Percentiles rank a stretch among this genome's conserved stretches.
Conservation (phyloP, 2,329 filamentous ascomycete genomes). For the Penicillium sp. region DNA sequence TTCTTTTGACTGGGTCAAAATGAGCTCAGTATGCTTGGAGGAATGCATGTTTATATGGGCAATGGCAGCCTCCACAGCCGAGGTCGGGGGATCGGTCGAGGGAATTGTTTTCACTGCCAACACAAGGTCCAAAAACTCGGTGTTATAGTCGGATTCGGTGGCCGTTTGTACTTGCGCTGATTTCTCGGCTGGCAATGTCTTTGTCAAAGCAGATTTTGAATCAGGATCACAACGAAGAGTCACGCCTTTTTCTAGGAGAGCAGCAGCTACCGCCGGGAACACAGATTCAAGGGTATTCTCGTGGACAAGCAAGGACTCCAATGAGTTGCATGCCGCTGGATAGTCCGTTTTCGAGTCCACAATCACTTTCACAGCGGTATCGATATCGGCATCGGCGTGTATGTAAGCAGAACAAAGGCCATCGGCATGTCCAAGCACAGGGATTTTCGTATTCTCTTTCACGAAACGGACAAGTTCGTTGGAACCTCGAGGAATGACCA, state of each 20-base stretch:
- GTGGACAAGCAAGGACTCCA: slow-evolving; percentile 90
- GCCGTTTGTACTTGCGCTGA: slow-evolving; percentile 62
- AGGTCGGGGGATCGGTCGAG: slow-evolving; percentile 20
- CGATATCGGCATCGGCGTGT: slow-evolving; percentile 70
- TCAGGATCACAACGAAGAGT: slow-evolving; percentile 73
- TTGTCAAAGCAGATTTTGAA: slow-evolving; percentile 64
- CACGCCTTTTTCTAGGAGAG: slow-evolving; percentile 74
- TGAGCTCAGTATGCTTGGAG: slow-evolving; percentile 90
- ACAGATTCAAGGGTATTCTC: slow-evolving; percentile 65
- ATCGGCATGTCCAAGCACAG: slow-evolving; percentile 93
- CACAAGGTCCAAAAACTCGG: slow-evolving; percentile 83
- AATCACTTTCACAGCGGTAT: slow-evolving; percentile 72
- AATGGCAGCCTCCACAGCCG: slow-evolving; percentile 67
- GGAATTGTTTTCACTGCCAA: slow-evolving; percentile 80
- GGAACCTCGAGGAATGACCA: slow-evolving; percentile 88
- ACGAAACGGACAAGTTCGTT: slow-evolving; percentile 89
- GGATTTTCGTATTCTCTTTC: slow-evolving; percentile 88
- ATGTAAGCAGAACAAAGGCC: slow-evolving; percentile 88
- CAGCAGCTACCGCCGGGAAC: slow-evolving; percentile 70
- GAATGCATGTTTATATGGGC: slow-evolving; percentile 88
- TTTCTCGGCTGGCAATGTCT: slow-evolving; percentile 45
- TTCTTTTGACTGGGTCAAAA: slow-evolving; percentile 69
- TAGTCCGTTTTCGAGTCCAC: slow-evolving; percentile 94
- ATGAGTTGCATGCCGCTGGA: slow-evolving; percentile 88
- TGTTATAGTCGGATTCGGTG: slow-evolving; percentile 71